Percentiles rank a stretch among this genome's conserved stretches.
Conservation (phyloP, 164 flowering plant species). For the Nymphaea colorata region DNA sequence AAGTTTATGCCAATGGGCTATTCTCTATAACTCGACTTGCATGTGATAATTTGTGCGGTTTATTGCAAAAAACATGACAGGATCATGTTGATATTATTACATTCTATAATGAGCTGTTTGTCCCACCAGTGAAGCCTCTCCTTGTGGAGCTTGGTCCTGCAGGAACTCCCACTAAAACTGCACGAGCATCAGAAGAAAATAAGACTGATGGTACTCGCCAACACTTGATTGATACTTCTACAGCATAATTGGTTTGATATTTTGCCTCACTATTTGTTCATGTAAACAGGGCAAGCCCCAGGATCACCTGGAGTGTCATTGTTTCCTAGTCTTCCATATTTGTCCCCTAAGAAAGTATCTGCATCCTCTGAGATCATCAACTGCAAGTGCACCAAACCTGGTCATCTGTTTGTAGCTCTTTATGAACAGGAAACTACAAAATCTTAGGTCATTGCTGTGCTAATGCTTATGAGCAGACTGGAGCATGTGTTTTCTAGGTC, state of each 20-base stretch:
- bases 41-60: background rate
- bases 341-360: slow-evolving; percentile 99
- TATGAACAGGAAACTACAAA: background rate
- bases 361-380: slow-evolving; percentile 81
- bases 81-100: slow-evolving; percentile 86
- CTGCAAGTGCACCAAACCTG: slow-evolving; percentile 30
- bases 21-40: background rate
- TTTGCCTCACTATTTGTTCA: slow-evolving; percentile 2
- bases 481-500: background rate
- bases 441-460: background rate
- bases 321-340: slow-evolving; percentile 91
- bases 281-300: slow-evolving; percentile 54
- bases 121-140: slow-evolving; percentile 74
- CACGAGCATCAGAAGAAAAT: slow-evolving; percentile 35
- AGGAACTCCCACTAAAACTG: slow-evolving; percentile 29
- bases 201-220: slow-evolving; percentile 35
- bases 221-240: background rate
- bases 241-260: background rate
- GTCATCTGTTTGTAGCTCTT: background rate
- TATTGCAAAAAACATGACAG: slow-evolving; percentile 61
- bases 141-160: slow-evolving; percentile 67
- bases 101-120: slow-evolving; percentile 85
- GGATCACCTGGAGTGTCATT: slow-evolving; percentile 64
- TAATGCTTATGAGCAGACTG: background rate
- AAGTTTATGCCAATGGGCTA: background rate